These are phyloP conservation scores for Camelina laxa DNA, from an alignment of 345 rosid species.

Conservation along the genomic window DNA sequence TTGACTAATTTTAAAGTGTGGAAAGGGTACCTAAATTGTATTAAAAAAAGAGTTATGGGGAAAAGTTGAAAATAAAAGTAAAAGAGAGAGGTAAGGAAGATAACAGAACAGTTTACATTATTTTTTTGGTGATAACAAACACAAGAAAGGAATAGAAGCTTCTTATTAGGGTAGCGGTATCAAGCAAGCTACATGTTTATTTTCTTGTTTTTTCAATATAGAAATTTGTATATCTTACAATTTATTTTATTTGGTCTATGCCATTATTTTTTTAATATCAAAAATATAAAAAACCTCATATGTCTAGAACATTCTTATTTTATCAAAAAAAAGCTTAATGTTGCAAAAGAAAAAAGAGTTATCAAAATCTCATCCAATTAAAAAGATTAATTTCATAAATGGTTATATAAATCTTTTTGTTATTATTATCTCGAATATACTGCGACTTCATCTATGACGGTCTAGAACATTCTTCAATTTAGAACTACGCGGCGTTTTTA, in stretches of 20 bases:
- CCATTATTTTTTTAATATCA: too few relatives aligned
- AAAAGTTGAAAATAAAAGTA: background rate
- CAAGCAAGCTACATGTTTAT: background rate
- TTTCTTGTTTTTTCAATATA: background rate
- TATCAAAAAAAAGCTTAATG: too few relatives aligned
- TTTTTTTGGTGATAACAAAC: constrained; percentile 27
- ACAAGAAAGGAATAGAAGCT: constrained; percentile 35
- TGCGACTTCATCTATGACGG: background rate
- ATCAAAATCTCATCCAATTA: too few relatives aligned
- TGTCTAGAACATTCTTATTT: too few relatives aligned
- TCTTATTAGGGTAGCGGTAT: background rate
- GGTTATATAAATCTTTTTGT: background rate
- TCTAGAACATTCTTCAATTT: background rate
- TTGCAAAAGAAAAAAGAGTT: too few relatives aligned
- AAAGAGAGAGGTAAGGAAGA: background rate
- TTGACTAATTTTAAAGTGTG: background rate
- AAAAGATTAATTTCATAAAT: background rate
- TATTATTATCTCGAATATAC: background rate
- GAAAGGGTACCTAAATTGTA: background rate
- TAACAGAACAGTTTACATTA: background rate
- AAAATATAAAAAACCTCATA: too few relatives aligned
- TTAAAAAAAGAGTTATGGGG: background rate
- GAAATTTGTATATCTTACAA: background rate
- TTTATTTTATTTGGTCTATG: background rate
- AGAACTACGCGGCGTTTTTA: constrained; percentile 31